phyloP scores from a whole-genome alignment of 2,329 filamentous ascomycete genomes.

The Aspergillus bombycis region DNA sequence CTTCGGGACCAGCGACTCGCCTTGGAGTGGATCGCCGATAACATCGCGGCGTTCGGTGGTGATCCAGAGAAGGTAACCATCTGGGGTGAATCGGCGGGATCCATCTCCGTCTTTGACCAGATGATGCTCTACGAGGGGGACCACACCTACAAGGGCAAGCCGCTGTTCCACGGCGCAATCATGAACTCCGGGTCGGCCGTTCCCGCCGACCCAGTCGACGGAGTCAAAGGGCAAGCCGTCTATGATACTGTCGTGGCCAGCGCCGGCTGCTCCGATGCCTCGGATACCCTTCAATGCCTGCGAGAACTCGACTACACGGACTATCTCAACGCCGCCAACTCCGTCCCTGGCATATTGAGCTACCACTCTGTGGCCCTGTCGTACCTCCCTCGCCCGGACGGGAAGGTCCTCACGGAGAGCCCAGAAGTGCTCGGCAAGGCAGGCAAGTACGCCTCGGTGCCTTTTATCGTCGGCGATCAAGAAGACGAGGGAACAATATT shows the following conservation, averaged over 20 bases:
- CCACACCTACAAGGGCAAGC: slow-evolving; percentile 72
- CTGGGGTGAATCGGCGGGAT: slow-evolving; percentile 73
- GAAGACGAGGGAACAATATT: slow-evolving; percentile 82
- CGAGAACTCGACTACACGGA: slow-evolving; percentile 49
- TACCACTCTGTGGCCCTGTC: slow-evolving; percentile 71
- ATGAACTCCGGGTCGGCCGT: slow-evolving; percentile 73
- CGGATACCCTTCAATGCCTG: slow-evolving; percentile 53
- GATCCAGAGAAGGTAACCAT: slow-evolving; percentile 79
- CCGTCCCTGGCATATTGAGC: slow-evolving; percentile 68
- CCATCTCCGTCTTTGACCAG: slow-evolving; percentile 76
- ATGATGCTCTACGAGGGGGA: slow-evolving; percentile 75
- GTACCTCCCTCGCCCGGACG: slow-evolving; percentile 75
- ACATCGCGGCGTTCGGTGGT: slow-evolving; percentile 76
- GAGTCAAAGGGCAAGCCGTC: slow-evolving; percentile 65
- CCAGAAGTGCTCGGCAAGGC: slow-evolving; percentile 60
- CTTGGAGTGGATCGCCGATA: slow-evolving; percentile 76
- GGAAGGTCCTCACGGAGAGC: slow-evolving; percentile 62
- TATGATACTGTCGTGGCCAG: slow-evolving; percentile 49
- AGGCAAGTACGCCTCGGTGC: slow-evolving; percentile 62
- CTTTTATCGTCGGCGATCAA: slow-evolving; percentile 72
- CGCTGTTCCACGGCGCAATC: slow-evolving; percentile 75
- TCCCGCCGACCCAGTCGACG: slow-evolving; percentile 67
- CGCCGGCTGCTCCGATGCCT: slow-evolving; percentile 49
- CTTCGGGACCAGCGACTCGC: slow-evolving; percentile 73
- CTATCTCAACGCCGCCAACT: slow-evolving; percentile 66